These are phyloP conservation scores for Volutella citrinella DNA, from an alignment of 2,329 filamentous ascomycete genomes.

Conservation along the genomic window DNA sequence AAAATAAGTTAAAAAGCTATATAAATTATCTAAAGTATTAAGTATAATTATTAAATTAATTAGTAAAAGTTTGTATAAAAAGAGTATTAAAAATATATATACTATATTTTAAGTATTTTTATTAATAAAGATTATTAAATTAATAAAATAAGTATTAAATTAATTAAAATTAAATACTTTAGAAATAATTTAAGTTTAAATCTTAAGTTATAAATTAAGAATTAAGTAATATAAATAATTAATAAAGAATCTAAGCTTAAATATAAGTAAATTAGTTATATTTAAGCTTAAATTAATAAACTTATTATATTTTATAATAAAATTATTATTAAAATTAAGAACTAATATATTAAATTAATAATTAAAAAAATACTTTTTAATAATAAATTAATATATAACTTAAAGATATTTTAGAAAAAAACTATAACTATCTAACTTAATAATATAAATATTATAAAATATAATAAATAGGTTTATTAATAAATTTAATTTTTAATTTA, in stretches of 20 bases:
- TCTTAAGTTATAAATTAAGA: no score
- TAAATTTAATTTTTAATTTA: background rate
- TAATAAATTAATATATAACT: background rate
- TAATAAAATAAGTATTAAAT: constrained; percentile 1
- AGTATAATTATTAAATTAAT: constrained; percentile 1
- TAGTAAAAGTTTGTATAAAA: no score
- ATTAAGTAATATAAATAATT: no score
- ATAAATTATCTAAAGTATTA: constrained; percentile 1
- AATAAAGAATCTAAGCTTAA: no score
- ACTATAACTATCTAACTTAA: no score
- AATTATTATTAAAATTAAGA: no score
- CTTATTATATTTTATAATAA: no score
- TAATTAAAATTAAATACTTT: background rate
- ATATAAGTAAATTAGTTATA: background rate
- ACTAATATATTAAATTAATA: no score
- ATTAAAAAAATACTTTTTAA: no score
- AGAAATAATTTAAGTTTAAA: background rate
- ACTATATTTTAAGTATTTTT: background rate
- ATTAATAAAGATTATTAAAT: constrained; percentile 1
- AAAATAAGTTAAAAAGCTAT: constrained; percentile 1
- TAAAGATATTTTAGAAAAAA: no score
- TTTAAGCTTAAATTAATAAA: no score
- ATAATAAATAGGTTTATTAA: constrained; percentile 1
- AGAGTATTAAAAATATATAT: background rate
- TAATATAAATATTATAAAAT: background rate